These are phyloP conservation scores for Penicillium pulvis DNA, from an alignment of 495 filamentous ascomycete species.

Conservation along the genomic window DNA sequence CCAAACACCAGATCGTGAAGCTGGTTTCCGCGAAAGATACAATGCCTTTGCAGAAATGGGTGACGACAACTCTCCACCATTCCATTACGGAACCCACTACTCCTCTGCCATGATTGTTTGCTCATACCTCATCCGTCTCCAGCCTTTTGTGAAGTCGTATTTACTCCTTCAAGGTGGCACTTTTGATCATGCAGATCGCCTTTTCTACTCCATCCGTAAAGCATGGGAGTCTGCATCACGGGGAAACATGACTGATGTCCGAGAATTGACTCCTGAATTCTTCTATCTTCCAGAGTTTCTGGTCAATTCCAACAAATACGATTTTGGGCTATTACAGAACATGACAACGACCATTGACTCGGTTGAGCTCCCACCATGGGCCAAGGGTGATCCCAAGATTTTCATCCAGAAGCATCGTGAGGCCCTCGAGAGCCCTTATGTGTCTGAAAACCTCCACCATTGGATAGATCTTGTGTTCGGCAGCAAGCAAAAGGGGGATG, in stretches of 20 bases:
- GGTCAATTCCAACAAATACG: slow-evolving; percentile 86
- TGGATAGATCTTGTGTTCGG: slow-evolving; percentile 99
- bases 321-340: slow-evolving; percentile 86
- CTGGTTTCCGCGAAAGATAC: slow-evolving; percentile 80
- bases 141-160: slow-evolving; percentile 95
- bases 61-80: slow-evolving; percentile 73
- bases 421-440: slow-evolving; percentile 91
- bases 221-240: slow-evolving; percentile 89
- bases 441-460: slow-evolving; percentile 84
- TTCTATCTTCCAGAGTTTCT: slow-evolving; percentile 96
- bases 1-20: slow-evolving; percentile 73
- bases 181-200: slow-evolving; percentile 92
- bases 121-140: slow-evolving; percentile 91
- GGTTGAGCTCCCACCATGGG: slow-evolving; percentile 90
- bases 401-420: slow-evolving; percentile 94
- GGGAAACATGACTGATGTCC: slow-evolving; percentile 89
- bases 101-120: slow-evolving; percentile 99
- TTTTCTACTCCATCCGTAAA: slow-evolving; percentile 91
- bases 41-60: slow-evolving; percentile 89
- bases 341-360: slow-evolving; percentile 76
- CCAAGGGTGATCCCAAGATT: slow-evolving; percentile 93
- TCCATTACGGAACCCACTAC: slow-evolving; percentile 98
- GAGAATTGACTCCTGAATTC: slow-evolving; percentile 94
- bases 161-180: slow-evolving; percentile 95
- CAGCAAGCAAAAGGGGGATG: slow-evolving; percentile 91